Base-by-base conservation (phyloP, 2,329 filamentous ascomycete species). In the Neofusicoccum kwambonambiense region DNA sequence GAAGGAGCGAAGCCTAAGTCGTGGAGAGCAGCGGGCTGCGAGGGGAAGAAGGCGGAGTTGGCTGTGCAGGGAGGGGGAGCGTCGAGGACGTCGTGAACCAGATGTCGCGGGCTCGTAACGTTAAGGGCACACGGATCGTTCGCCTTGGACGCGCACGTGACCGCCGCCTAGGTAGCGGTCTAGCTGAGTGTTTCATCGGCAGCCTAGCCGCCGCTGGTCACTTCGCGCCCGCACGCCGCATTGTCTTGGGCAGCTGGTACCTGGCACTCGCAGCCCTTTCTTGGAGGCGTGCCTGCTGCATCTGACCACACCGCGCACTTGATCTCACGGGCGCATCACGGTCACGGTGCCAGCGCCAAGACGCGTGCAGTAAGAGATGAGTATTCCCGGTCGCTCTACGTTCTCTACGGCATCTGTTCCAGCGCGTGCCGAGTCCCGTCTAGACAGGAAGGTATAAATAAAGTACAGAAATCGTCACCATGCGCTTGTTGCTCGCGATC, bases 101-200 rank as follows among this genome's bases (percentile, higher is more conserved):
- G 64, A 71, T 69, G 67, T 72, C 67, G 67, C 70, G 68, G 69
- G 68, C 57, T 49, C 57, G 42, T 61, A 39, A 39, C 41, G 61
- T 39, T 37, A 47, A 64, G 61, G 56, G 60, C 58, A 39, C 35
- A 44, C 60, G 27, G 37, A 51, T 27, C 45, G 45, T 49, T 49
- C 45, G 56, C 31, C 56, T 45, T 47, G 56, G 37, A 58, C n/a
- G 56, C 31, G 45, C 41, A 60, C 56, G 37, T 60, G 56, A 45
- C 22, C 49, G 31, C 27, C 27, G 27, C 27, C 27, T 31, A 39
- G 11, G 37, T 12, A 15, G 37, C 37, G 37, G 37, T 39, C 37
- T 39, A 15, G 37, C 37, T 39, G 27, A 39, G 9, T 50, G 47
- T 45, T 13, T 50, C 47, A 39, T 19, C n/a, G 41, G 41, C 27